Evolutionary conservation across 345 rosid genomes (phyloP), one percentile per base, ranked within the genome.

Genomic region (Moricandia arvensis): DNA sequence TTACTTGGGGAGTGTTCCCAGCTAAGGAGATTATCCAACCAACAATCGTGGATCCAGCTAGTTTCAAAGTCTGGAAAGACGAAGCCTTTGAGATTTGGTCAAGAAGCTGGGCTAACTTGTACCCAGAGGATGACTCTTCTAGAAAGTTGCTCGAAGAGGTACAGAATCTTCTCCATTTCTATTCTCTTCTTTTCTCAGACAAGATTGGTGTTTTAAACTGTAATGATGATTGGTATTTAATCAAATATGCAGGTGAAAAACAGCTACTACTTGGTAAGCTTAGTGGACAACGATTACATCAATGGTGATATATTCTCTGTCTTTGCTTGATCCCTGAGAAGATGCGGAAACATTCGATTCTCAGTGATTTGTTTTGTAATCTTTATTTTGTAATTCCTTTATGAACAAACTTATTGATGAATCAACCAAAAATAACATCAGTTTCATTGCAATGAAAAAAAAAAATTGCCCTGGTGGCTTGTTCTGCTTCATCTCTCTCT

Each of bases 41-140:
- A 1, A 95, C 99, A 0, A 90, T 92, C n/a, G 99, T 90, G 55
- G 99, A 95, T 80, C 96, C 98, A n/a, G 79, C 90, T 45, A 95
- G 99, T 84, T 95, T 95, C 81, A 66, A 71, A 73, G 90, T 90
- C 63, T 95, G 97, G 99, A 95, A 95, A 85, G 99, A 95, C 11
- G 98, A 95, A 79, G 99, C 99, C 2, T 95, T 95, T n/a, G 96
- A 88, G 74, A 90, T 89, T 61, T 95, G 99, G 98, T 80, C 97
- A 45, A 86, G 86, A 82, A 85, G 84, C 68, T 95, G 99, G 99
- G 96, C 93, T 74, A 31, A 80, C 59, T 74, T 87, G 82, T 95
- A 88, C 83, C 85, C 90, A 0, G 96, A 88, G 60, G 93, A 84
- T 8, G 97, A 89, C 63, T 74, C 84, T 6, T 82, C 97, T 11